Evolutionary conservation across 257 asterid species (phyloP).

Genomic region (Salvia miltiorrhiza): DNA sequence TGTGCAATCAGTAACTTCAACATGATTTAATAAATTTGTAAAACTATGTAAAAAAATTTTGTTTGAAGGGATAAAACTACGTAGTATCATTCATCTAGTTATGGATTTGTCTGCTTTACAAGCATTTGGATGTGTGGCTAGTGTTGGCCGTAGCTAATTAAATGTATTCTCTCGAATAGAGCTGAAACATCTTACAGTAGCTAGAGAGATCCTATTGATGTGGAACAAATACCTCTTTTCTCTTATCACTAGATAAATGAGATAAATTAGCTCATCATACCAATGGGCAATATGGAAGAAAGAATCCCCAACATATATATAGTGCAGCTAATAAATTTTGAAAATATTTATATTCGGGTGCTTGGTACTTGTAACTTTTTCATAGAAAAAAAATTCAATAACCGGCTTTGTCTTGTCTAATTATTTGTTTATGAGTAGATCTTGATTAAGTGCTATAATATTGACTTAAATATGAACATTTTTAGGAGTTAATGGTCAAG

Average conservation of each 20-base stretch:
- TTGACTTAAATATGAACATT: slow-evolving; percentile 6
- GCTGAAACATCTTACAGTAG: neutral
- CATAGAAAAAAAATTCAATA: neutral
- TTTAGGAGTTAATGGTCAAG: slow-evolving; percentile 7
- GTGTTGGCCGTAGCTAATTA: neutral
- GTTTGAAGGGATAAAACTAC: neutral
- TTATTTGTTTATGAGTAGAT: neutral
- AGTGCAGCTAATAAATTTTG: neutral
- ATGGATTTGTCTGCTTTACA: neutral
- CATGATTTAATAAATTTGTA: no score
- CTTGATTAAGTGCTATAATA: neutral
- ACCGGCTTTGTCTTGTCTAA: neutral
- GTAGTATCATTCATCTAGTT: neutral
- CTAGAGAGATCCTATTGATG: neutral
- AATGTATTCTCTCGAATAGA: neutral
- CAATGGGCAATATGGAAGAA: neutral
- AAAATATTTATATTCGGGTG: neutral
- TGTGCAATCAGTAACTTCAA: neutral
- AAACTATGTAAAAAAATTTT: no score
- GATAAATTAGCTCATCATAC: neutral
- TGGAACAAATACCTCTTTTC: neutral
- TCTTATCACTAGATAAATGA: neutral
- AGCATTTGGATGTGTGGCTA: neutral
- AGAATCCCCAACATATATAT: neutral
- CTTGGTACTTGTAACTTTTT: neutral